phyloP scores from a whole-genome alignment of 2,329 filamentous ascomycete species.

The Phialocephala sp. region DNA sequence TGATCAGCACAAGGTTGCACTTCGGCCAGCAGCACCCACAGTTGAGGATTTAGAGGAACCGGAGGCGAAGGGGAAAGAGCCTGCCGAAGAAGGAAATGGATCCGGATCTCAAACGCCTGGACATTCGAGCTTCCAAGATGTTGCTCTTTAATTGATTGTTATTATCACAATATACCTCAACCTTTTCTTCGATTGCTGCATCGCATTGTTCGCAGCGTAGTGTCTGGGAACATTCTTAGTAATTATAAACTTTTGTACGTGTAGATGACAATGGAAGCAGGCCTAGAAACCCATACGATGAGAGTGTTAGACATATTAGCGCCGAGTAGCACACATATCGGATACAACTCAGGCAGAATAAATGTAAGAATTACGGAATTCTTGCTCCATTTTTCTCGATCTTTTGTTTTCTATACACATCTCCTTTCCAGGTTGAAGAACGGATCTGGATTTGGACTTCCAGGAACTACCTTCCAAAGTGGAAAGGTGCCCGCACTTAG shows the following conservation, averaged over 20 bases:
- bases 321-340: background rate
- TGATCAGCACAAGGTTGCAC: slow-evolving; percentile 58
- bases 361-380: too few relatives aligned
- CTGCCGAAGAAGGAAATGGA: slow-evolving; percentile 44
- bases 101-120: slow-evolving; percentile 52
- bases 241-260: background rate
- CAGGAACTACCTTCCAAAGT: background rate
- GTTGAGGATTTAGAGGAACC: slow-evolving; percentile 45
- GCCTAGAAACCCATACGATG: background rate
- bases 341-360: too few relatives aligned
- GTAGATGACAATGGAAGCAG: background rate
- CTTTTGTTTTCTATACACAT: too few relatives aligned
- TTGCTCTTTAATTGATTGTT: slow-evolving; percentile 55
- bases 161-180: slow-evolving; percentile 33
- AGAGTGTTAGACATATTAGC: background rate
- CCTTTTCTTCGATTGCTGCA: slow-evolving; percentile 22
- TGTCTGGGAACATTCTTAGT: slow-evolving; percentile 15
- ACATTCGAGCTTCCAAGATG: slow-evolving; percentile 68
- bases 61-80: slow-evolving; percentile 43
- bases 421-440: too few relatives aligned
- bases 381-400: too few relatives aligned
- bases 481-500: slow-evolving; percentile 14
- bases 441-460: too few relatives aligned
- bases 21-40: slow-evolving; percentile 48
- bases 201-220: slow-evolving; percentile 18